Evolutionary conservation across 352 stramenopile genomes (phyloP), one percentile per base, ranked within the genome.

Genomic region (Globisporangium parvum): DNA sequence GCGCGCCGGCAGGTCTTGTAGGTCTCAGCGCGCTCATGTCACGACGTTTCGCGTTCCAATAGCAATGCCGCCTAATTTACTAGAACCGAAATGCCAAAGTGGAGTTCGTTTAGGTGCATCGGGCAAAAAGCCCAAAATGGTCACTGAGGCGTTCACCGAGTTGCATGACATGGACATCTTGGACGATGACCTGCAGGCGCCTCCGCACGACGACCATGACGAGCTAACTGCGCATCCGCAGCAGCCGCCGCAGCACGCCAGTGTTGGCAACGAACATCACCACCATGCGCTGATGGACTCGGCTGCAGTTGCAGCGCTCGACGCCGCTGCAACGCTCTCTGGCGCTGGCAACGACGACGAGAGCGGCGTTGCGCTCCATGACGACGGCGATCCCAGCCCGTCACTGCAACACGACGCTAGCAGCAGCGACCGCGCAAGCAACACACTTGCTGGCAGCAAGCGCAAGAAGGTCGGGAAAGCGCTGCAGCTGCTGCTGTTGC

Each of bases 391-490:
- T 6, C n/a, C 3, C 59, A 41, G 42, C 52, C n/a, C 59, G 70
- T 26, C 60, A 28, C 9, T 51, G 28, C 45, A 33, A 55, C 35
- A 31, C 14, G 2, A 37, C 44, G 58, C 54, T 41, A 31, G 33
- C 1, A 18, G n/a, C 11, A 28, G 6, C n/a, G 14, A n/a, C 6
- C 18, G 3, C 28, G n/a, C 8, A 18, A 33, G 8, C 24, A 44
- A 28, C 23, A 23, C 45, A 5, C 31, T 37, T 10, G 23, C 21
- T 44, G 24, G 21, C 47, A 50, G 10, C 48, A 61, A 45, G 57
- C 76, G 79, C 6, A 65, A 67, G 10, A 76, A 75, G 48, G 80
- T 89, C 44, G 67, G 70, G 62, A 87, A 89, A 65, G 59, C 60
- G 3, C 68, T 89, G 21, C 79, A 89, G 51, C 52, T 87, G 3